Evolutionary conservation across 495 filamentous ascomycete genomes (phyloP), one percentile per base, ranked within the genome.

Genomic region (Chaetomium tenue): DNA sequence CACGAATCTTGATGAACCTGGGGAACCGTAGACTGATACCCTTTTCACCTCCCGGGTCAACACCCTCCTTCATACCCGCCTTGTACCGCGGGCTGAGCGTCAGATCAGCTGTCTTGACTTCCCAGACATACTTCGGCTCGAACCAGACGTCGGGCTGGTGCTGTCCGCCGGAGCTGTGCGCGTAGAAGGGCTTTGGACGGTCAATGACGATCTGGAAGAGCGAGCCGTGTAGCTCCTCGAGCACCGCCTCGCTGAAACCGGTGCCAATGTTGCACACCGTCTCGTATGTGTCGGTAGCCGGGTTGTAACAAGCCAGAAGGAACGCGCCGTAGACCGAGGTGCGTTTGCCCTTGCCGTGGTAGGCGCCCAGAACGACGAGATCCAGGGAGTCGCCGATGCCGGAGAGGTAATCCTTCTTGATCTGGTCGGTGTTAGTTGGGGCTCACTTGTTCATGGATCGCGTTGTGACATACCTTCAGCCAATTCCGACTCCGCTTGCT

Each of bases 121-220:
- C 94, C 94, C 94, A 98, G 2, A 98, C 95, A 51, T 90, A 85
- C 30, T 86, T 86, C 5, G 93, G 91, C 77, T 98, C 94, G 73
- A 98, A 95, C 94, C 94, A 98, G 39, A 98, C 93, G 73, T 98
- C 95, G 1, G 94, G 94, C 75, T 98, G 94, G 69, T 96, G 89
- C 70, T 95, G 93, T 37, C 88, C 87, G 26, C 89, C 90, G 1
- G 79, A 82, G 7, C 88, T 90, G 72, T 98, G 95, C 2, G 86
- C 79, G 74, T 97, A 98, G 76, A 96, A 98, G 2, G 95, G 94
- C 66, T 98, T 98, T 2, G 94, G 87, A 12, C 86, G 86, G 68
- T 96, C 91, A 68, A 98, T 98, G 65, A 88, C 83, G 53, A 90
- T 81, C 5, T 85, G 79, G 0, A 80, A 85, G 28, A 98, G 84